Base-by-base conservation (phyloP, 345 rosid genomes). In the Pistacia vera region DNA sequence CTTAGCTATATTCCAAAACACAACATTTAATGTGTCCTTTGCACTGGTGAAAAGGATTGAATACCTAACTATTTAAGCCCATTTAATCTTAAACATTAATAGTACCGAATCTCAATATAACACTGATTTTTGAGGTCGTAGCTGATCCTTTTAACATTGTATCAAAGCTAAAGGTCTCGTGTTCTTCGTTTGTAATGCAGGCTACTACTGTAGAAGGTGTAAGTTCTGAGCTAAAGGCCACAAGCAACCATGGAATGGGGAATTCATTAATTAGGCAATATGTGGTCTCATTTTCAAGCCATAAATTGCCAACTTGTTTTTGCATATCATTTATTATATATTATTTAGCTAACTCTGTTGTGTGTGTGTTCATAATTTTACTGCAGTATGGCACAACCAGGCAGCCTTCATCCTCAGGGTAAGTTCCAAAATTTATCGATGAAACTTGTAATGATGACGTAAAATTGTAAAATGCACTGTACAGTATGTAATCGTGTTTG, bases 321-420 rank as follows among this genome's bases (percentile, higher is more conserved):
- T 22, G 52, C 4, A 41, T 36, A 22, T 52, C 5, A 16, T 2
- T 49, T 36, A 59, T n/a, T 33, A 51, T 22, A 22, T 22, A 22
- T 11, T 0, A 51, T 2, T 12, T 51, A 2, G 0, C 55, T 41
- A 41, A 41, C 46, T 41, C 46, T 6, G 9, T 7, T 41, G 8
- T 41, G 46, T 41, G 46, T 41, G 46, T 41, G n/a, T n/a, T 41
- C 0, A 8, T 61, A 2, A 33, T 11, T 62, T 8, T 13, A 49
- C 12, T 71, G 77, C 80, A 82, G 85, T 59, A 51, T 38, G 85
- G 85, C 4, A 73, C 71, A 64, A 72, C 82, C 67, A 63, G 85
- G 85, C 57, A 82, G 85, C 70, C 80, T 82, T 22, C 75, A 46
- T n/a, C 85, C 78, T 56, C 85, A 79, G 58, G 85, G 85, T 82